Conservation (phyloP, 768 basidiomycete genomes). For the Trametes coccinea region DNA sequence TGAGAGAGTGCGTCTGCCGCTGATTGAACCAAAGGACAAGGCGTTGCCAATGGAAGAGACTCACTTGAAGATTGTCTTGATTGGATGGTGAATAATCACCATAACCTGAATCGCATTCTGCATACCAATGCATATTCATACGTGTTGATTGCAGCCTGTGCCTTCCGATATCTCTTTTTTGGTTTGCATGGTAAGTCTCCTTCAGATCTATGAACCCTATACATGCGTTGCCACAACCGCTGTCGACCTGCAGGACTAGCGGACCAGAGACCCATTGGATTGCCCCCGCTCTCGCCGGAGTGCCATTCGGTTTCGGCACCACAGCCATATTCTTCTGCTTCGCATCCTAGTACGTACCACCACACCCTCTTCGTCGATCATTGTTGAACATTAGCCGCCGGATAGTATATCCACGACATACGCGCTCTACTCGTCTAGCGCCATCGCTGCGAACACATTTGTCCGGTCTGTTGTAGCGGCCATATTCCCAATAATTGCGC, state of each 20-base stretch:
- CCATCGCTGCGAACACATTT: constrained; percentile 24
- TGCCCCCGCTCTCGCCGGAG: constrained; percentile 25
- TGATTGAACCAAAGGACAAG: constrained; percentile 10
- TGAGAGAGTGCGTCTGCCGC: constrained; percentile 19
- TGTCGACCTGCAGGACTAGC: constrained; percentile 22
- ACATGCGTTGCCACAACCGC: too few species aligned
- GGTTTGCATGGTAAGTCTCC: constrained; percentile 29
- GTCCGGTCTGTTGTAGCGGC: constrained; percentile 23
- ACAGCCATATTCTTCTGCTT: constrained; percentile 26
- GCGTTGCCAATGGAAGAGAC: constrained; percentile 11
- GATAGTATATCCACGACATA: constrained; percentile 22
- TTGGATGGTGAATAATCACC: constrained; percentile 19
- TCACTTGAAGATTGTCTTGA: constrained; percentile 23
- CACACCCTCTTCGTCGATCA: neutral
- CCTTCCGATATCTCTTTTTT: constrained; percentile 28
- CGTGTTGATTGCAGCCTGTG: neutral
- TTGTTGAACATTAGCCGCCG: neutral
- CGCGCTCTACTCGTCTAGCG: constrained; percentile 25
- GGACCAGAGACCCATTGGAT: constrained; percentile 25
- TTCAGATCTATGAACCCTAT: neutral
- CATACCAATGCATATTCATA: too few species aligned
- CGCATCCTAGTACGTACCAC: constrained; percentile 22
- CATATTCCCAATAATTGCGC: constrained; percentile 25
- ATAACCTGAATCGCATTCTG: too few species aligned
- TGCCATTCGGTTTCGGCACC: constrained; percentile 26